Percentiles rank a stretch among this genome's conserved stretches.
Evolutionary conservation across 345 rosid species (phyloP).

Genomic region (Hirschfeldia incana): DNA sequence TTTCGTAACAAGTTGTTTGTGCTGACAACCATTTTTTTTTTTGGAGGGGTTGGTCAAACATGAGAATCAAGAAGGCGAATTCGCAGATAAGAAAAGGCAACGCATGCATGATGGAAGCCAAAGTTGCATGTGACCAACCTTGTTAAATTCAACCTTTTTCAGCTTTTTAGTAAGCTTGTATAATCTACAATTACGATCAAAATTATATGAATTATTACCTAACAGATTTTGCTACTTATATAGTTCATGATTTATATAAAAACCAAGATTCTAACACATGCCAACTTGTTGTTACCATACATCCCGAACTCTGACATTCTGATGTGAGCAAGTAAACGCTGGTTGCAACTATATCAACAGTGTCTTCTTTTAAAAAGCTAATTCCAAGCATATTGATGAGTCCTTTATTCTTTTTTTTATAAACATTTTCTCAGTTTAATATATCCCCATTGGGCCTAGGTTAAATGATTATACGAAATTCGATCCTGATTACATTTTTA

Average conservation of each 20-base stretch:
- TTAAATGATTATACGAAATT: conserved; percentile 22
- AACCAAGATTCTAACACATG: conserved; percentile 27
- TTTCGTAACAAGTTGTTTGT: conserved; percentile 27
- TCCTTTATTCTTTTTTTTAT: background rate
- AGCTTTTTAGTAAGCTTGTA: conserved; percentile 15
- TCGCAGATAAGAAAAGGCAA: conserved; percentile 11
- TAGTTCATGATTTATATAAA: background rate
- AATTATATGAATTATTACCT: background rate
- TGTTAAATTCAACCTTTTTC: conserved; percentile 8
- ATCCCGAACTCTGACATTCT: conserved; percentile 33
- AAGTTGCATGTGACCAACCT: conserved; percentile 38
- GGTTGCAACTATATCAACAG: conserved; percentile 12
- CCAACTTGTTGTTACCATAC: conserved; percentile 33
- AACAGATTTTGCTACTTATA: background rate
- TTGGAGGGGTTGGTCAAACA: conserved; percentile 34
- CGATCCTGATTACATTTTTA: conserved; percentile 28
- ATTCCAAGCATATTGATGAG: conserved; percentile 26
- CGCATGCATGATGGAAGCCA: conserved; percentile 39
- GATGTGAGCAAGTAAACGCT: conserved; percentile 8
- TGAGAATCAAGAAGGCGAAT: conserved; percentile 35
- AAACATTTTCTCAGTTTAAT: background rate
- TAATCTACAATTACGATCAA: conserved; percentile 1
- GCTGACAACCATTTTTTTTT: conserved; percentile 1
- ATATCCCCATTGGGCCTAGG: conserved; percentile 15
- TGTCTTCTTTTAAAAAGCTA: conserved; percentile 6